Evolutionary conservation across 2,329 filamentous ascomycete species (phyloP), one percentile per base, ranked within the genome.

Genomic region (Elsinoe perseae): DNA sequence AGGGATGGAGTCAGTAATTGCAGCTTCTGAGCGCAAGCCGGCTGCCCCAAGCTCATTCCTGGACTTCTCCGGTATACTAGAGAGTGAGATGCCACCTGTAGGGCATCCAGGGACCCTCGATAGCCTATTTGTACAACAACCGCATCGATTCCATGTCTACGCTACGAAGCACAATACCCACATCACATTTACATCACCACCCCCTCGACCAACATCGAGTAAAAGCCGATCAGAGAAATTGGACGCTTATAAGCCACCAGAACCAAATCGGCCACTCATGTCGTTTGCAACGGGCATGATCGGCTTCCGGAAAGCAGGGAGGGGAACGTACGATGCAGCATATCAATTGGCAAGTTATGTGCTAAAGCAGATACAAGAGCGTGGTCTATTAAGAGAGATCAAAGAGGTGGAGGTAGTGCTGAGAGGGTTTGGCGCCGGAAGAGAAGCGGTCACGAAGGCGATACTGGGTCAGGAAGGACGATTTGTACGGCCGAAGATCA

Each of bases 111-210:
- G 12, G 7, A 12, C 14, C n/a, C 10, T 23, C 5, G 42, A 38
- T 27, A 21, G 27, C 4, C 4, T 27, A 20, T 16, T 34, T 28
- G 20, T 44, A 48, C 30, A 34, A 48, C 56, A 56, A 50, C 85
- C 87, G 2, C 89, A 89, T 75, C 89, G 95, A 70, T 80, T 98
- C 61, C 89, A 95, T 75, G 78, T 98, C 69, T 92, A 83, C 73
- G 76, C 86, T 25, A 85, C 87, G 70, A 95, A 89, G 75, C 93
- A 96, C 80, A 98, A 98, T 76, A 93, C 89, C 18, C 89, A 97
- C 72, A 81, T 98, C 65, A 96, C 91, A 1, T 81, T 96, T 62
- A 89, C 90, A 20, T 84, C 85, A 66, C 91, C 93, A 25, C 56
- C 64, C 4, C 89, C 69, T 80, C 86, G 64, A 34, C 40, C 40